Percentiles rank a stretch among this genome's conserved stretches.
Conservation (phyloP, 306 rosid genomes). For the Comarum palustre region DNA sequence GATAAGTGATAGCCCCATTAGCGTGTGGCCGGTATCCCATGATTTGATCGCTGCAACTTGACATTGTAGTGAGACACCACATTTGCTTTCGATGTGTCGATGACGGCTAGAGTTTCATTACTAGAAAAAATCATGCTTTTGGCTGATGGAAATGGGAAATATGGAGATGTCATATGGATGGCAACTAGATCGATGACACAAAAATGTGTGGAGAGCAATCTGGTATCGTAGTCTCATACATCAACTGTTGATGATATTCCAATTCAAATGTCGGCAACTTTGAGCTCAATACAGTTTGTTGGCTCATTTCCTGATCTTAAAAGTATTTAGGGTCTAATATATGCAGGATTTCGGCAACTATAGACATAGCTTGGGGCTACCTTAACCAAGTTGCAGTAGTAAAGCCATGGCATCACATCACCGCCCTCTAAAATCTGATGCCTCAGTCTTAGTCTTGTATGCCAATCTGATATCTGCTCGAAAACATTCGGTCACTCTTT, state of each 20-base stretch:
- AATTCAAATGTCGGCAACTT: not conserved
- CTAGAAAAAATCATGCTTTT: not conserved
- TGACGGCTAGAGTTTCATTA: slow-evolving; percentile 9
- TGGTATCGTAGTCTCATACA: not conserved
- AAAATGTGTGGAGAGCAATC: slow-evolving; percentile 16
- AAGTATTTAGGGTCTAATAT: not conserved
- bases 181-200: not conserved
- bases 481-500: slow-evolving; percentile 22
- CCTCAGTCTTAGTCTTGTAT: slow-evolving; percentile 30
- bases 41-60: slow-evolving; percentile 45
- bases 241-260: not conserved
- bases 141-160: not conserved
- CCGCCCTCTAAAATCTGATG: slow-evolving; percentile 38
- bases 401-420: slow-evolving; percentile 55
- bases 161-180: not conserved
- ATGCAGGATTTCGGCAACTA: slow-evolving; percentile 32
- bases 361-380: slow-evolving; percentile 55
- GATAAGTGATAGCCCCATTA: slow-evolving; percentile 48
- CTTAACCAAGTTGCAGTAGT: slow-evolving; percentile 54
- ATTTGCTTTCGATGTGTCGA: slow-evolving; percentile 12
- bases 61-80: slow-evolving; percentile 16
- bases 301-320: not conserved
- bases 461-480: slow-evolving; percentile 30
- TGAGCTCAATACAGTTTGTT: not conserved
- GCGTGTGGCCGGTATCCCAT: slow-evolving; percentile 37